Evolutionary conservation across 2,329 filamentous ascomycete genomes (phyloP).

Genomic region (Fusarium devonianum): DNA sequence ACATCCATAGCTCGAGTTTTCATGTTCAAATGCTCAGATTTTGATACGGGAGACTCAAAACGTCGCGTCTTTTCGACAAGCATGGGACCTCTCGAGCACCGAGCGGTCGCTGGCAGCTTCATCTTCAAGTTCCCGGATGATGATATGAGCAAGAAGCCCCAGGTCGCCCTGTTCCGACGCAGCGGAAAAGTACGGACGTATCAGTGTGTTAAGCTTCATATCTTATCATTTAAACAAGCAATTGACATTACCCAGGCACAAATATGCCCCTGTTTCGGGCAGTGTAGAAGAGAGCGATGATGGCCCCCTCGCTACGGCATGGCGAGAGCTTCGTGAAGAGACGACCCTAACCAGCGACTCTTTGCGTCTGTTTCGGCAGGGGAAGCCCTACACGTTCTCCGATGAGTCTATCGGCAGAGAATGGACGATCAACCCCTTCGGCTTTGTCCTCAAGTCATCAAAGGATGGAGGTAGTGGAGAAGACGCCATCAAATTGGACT

Average conservation of each 20-base stretch:
- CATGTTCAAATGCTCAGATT: background rate
- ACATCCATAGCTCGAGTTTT: background rate
- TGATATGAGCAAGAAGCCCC: conserved; percentile 47
- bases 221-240: background rate
- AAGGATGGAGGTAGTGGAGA: conserved; percentile 46
- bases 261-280: conserved; percentile 68
- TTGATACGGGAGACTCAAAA: background rate
- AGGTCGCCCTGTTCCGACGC: conserved; percentile 68
- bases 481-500: conserved; percentile 61
- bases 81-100: conserved; percentile 38
- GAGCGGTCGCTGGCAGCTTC: conserved; percentile 58
- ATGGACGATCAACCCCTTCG: conserved; percentile 71
- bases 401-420: conserved; percentile 61
- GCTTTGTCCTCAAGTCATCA: conserved; percentile 57
- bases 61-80: conserved; percentile 11
- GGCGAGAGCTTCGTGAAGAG: conserved; percentile 69
- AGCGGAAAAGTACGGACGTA: conserved; percentile 68
- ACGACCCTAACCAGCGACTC: conserved; percentile 59
- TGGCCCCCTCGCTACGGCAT: conserved; percentile 63
- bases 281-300: conserved; percentile 62
- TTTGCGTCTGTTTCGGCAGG: conserved; percentile 61
- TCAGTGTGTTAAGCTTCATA: conserved; percentile 51
- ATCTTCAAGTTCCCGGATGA: conserved; percentile 55
- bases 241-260: conserved; percentile 50
- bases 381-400: conserved; percentile 64